Conservation (phyloP, 805 yeast genomes). For the Pichia pseudocactophila region DNA sequence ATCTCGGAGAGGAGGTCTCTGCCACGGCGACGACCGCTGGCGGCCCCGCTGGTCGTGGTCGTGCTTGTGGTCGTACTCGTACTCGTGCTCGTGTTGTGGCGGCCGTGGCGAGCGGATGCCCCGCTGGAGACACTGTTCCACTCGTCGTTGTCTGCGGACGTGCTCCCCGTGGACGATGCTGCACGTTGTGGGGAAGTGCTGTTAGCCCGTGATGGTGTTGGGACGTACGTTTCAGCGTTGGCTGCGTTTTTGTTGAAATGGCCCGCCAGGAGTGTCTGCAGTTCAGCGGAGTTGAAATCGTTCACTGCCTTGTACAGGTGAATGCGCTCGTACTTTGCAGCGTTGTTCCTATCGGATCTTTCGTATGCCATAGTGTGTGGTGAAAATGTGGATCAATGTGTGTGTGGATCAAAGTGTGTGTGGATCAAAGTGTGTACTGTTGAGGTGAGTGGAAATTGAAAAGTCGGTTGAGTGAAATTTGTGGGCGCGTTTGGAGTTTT, state of each 20-base stretch:
- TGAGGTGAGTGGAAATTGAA: too few relatives aligned
- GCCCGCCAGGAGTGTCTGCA: neutral
- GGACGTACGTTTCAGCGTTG: neutral
- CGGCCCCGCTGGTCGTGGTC: too few relatives aligned
- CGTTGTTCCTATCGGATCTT: neutral
- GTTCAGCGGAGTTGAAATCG: slow-evolving; percentile 1
- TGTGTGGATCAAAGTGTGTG: too few relatives aligned
- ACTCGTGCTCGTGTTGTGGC: too few relatives aligned
- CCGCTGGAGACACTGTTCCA: too few relatives aligned
- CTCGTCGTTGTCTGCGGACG: neutral
- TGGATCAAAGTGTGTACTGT: too few relatives aligned
- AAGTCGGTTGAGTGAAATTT: too few relatives aligned
- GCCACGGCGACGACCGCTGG: too few relatives aligned
- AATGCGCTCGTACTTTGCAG: neutral
- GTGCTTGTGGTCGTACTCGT: too few relatives aligned
- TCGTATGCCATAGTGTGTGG: neutral
- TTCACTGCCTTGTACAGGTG: slow-evolving; percentile 4
- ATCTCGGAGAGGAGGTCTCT: too few relatives aligned
- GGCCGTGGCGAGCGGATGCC: too few relatives aligned
- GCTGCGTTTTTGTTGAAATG: neutral
- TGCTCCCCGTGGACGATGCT: neutral
- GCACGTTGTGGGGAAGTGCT: neutral
- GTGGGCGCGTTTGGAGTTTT: too few relatives aligned
- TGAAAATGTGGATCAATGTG: neutral
- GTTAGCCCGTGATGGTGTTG: neutral